Percentiles rank a stretch among this genome's conserved stretches.
Evolutionary conservation across 139 green algal genomes (phyloP).

Genomic region (Chlorella vulgaris): DNA sequence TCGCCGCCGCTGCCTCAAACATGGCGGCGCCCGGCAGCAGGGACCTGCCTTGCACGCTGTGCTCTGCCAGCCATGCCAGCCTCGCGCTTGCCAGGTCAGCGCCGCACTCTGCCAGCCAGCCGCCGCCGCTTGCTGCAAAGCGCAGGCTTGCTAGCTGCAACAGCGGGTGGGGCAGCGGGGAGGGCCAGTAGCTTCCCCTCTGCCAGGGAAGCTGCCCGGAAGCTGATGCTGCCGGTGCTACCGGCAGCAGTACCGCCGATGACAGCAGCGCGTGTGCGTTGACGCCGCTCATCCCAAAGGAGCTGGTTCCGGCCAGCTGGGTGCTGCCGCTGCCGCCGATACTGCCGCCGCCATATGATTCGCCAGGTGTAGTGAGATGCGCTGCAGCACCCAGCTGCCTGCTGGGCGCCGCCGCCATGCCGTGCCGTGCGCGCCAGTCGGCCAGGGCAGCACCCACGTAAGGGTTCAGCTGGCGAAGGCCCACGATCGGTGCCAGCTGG

Average conservation of each 20-base stretch:
- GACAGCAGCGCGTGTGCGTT: constrained; percentile 50
- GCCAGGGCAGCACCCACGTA: constrained; percentile 45
- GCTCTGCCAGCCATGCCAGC: constrained; percentile 61
- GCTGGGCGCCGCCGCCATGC: constrained; percentile 1
- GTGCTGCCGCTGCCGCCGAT: not conserved
- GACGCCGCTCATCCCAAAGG: constrained; percentile 53
- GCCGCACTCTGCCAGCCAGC: not conserved
- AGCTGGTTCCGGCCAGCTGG: constrained; percentile 28
- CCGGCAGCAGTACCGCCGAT: not conserved
- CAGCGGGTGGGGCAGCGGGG: not conserved
- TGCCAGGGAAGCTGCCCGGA: not conserved
- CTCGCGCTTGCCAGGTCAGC: not conserved
- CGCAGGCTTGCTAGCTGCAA: not conserved
- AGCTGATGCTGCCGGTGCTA: not conserved
- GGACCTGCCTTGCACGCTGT: constrained; percentile 49
- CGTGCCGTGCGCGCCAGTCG: constrained; percentile 1
- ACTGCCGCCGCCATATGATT: too few species aligned
- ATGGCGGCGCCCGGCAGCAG: constrained; percentile 39
- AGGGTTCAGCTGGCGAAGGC: constrained; percentile 76
- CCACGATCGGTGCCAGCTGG: constrained; percentile 42
- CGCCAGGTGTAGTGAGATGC: not conserved
- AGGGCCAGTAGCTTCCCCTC: not conserved
- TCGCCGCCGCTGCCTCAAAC: constrained; percentile 12
- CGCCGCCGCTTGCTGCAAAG: not conserved
- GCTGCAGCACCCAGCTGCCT: not conserved